Base-by-base conservation (phyloP, 2,329 filamentous ascomycete species). In the Penicillium sclerotiorum region DNA sequence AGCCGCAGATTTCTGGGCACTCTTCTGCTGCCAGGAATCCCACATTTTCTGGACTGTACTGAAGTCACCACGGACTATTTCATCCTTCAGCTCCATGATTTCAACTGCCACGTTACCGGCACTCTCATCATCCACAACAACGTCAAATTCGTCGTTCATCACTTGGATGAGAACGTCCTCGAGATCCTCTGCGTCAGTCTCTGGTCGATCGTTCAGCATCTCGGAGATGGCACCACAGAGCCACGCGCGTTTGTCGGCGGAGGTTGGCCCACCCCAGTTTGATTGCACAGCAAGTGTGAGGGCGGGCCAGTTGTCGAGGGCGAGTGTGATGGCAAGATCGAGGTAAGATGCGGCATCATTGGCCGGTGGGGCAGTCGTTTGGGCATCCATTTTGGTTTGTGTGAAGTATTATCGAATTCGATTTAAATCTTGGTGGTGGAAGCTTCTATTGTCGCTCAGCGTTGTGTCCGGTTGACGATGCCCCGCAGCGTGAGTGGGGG, bases 81-180 rank as follows among this genome's bases (percentile, higher is more conserved):
- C 80, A 50, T 77, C 77, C 62, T 85, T 79, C 56, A 93, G 74
- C 45, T 79, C 78, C 69, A 95, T 73, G 50, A 97, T 89, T 61
- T 85, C 79, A 50, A 78, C 77, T 8, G 91, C 91, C 6, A 95
- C 83, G 48, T 86, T 82, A 45, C 81, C 84, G 27, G 86, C 88
- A 40, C 87, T 93, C 61, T 91, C 92, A 70, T 99, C 94, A 64
- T 97, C 94, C 22, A 96, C 83, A 49, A 89, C 87, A 47, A 94
- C 88, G 64, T 96, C 91, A 65, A 97, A 99, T 73, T 99, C 94
- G 74, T 97, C 94, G 55, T 88, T 82, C 87, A 97, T 94, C 53
- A 96, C 86, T 64, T 96, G 89, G 39, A 96, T 77, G 40, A 97
- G 78, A 44, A 95, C 85, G 33, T 87, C 81, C 76, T 97, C 93